phyloP scores from a whole-genome alignment of 139 green algal genomes.

The Mesotaenium endlicherianum region DNA sequence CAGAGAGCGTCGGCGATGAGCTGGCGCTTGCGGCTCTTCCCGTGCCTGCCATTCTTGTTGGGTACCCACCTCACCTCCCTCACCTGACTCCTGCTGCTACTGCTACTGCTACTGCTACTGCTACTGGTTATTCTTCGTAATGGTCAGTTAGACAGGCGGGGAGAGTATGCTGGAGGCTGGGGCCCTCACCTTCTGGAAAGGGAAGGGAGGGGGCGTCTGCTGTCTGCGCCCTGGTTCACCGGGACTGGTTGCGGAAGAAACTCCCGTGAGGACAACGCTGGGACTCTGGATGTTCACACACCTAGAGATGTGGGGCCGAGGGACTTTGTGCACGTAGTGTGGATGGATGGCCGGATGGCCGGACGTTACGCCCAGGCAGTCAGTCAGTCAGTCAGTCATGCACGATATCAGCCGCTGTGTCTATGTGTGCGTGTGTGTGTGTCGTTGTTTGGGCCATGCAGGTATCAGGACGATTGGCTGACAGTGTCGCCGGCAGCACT shows the following conservation, averaged over 20 bases:
- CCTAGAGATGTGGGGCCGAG: neutral
- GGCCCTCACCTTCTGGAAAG: neutral
- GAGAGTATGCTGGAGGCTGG: too few species aligned
- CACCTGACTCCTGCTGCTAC: neutral
- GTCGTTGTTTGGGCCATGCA: neutral
- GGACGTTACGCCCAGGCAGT: neutral
- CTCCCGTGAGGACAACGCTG: neutral
- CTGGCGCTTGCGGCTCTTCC: neutral
- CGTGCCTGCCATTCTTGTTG: slow-evolving; percentile 6
- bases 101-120: neutral
- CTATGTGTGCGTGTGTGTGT: neutral
- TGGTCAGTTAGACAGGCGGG: too few species aligned
- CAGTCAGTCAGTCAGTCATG: neutral
- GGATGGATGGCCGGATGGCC: neutral
- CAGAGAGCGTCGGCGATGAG: neutral
- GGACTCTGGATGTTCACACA: neutral
- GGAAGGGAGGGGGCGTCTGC: neutral
- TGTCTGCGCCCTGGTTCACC: neutral
- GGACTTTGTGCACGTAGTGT: neutral
- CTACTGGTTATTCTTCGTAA: too few species aligned
- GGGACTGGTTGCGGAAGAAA: neutral
- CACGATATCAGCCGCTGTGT: neutral
- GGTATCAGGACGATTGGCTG: slow-evolving; percentile 11
- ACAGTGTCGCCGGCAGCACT: neutral
- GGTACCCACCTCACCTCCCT: neutral